These are phyloP conservation scores for Annulohypoxylon maeteangense DNA, from an alignment of 495 filamentous ascomycete species.

Conservation along the genomic window DNA sequence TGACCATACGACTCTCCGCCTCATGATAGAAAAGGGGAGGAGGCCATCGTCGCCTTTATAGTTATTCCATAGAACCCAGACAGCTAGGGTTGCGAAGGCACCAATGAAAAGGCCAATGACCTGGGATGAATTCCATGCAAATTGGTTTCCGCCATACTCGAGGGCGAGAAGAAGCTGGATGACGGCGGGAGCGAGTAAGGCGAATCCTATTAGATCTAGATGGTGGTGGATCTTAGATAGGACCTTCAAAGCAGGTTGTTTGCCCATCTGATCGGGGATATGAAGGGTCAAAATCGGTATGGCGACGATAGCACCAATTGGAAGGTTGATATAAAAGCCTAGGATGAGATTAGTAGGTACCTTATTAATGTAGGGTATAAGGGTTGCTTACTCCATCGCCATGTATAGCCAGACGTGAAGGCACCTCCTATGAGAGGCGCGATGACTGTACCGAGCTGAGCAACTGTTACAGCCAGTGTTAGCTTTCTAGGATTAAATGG, in stretches of 20 bases:
- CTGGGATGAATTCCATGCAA: conserved; percentile 51
- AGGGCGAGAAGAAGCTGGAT: conserved; percentile 58
- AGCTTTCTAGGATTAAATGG: background rate
- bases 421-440: conserved; percentile 68
- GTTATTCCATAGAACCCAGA: conserved; percentile 57
- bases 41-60: conserved; percentile 56
- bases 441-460: conserved; percentile 41
- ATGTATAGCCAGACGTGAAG: conserved; percentile 64
- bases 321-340: conserved; percentile 67
- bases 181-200: conserved; percentile 51
- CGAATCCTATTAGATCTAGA: conserved; percentile 16
- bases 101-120: conserved; percentile 54
- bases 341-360: conserved; percentile 45
- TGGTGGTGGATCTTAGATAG: conserved; percentile 3
- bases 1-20: background rate
- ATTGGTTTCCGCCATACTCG: conserved; percentile 58
- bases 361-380: too few species aligned
- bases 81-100: conserved; percentile 49
- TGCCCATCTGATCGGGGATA: conserved; percentile 50
- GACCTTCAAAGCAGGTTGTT: background rate
- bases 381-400: conserved; percentile 49
- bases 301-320: conserved; percentile 42
- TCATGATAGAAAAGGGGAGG: conserved; percentile 35
- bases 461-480: conserved; percentile 7
- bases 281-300: conserved; percentile 54